Evolutionary conservation across 1,284 basidiomycete species (phyloP).

Genomic region (Leccinum pachyderme): DNA sequence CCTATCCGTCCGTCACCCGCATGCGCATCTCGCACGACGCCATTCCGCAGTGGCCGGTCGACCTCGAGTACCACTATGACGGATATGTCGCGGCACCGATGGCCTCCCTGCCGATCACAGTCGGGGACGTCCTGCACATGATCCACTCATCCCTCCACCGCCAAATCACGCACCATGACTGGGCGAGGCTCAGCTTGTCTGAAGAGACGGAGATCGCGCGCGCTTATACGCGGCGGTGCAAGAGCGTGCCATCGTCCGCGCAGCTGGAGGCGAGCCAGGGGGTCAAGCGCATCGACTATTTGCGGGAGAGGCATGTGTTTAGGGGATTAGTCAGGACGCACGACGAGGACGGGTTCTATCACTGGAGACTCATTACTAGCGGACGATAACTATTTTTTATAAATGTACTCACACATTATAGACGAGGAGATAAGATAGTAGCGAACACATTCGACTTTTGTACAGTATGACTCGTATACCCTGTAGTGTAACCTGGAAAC

Average conservation of each 20-base stretch:
- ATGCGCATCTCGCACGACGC: conserved; percentile 57
- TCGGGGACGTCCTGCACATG: conserved; percentile 56
- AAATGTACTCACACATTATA: conserved; percentile 1
- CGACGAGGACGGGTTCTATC: conserved; percentile 38
- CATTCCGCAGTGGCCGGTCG: conserved; percentile 61
- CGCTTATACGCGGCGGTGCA: conserved; percentile 57
- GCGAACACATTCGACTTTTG: background rate
- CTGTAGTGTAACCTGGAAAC: background rate
- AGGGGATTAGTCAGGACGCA: conserved; percentile 47
- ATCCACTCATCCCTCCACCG: conserved; percentile 52
- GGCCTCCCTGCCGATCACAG: conserved; percentile 44
- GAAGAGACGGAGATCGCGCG: conserved; percentile 46
- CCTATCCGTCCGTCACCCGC: conserved; percentile 52
- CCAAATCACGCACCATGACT: conserved; percentile 56
- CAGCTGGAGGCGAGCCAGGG: conserved; percentile 48
- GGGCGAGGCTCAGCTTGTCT: conserved; percentile 42
- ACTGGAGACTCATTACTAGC: conserved; percentile 38
- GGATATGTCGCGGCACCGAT: conserved; percentile 6
- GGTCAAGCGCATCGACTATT: conserved; percentile 58
- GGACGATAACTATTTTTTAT: background rate
- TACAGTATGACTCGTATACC: background rate
- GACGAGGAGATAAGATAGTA: background rate
- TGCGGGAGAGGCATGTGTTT: conserved; percentile 51
- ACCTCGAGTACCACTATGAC: conserved; percentile 42
- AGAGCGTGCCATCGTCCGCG: conserved; percentile 38